Evolutionary conservation across 1,284 basidiomycete genomes (phyloP).

Genomic region (Papiliotrema terrestris): DNA sequence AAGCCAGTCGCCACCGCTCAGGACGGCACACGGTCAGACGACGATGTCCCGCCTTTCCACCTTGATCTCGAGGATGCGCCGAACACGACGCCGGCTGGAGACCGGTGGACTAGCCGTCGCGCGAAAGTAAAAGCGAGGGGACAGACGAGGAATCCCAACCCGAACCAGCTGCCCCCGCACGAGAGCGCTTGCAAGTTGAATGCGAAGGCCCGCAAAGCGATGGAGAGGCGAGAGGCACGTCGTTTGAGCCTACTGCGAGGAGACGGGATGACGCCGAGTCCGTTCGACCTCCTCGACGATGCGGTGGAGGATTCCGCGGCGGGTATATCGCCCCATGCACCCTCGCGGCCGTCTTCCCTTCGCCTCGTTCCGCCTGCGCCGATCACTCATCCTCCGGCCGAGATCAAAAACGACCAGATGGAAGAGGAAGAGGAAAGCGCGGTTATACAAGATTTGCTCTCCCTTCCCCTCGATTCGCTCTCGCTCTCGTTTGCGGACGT

Average conservation of each 20-base stretch:
- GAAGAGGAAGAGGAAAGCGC: conserved; percentile 17
- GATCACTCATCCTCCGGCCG: not conserved
- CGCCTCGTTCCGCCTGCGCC: conserved; percentile 25
- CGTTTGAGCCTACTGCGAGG: conserved; percentile 42
- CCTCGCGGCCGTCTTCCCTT: conserved; percentile 24
- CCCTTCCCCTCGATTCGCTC: conserved; percentile 42
- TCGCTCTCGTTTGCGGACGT: conserved; percentile 46
- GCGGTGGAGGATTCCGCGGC: not conserved
- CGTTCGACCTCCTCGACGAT: not conserved
- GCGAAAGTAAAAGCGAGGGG: no score
- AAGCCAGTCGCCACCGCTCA: no score
- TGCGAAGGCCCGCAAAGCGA: conserved; percentile 28
- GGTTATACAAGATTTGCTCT: conserved; percentile 28
- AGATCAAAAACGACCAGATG: not conserved
- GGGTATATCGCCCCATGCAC: conserved; percentile 15
- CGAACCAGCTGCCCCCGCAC: no score
- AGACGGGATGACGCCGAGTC: conserved; percentile 33
- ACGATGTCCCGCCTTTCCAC: conserved; percentile 24
- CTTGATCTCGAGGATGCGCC: conserved; percentile 24
- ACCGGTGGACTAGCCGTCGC: not conserved
- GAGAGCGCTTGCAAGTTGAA: no score
- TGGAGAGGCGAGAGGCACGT: conserved; percentile 28
- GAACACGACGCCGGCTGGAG: not conserved
- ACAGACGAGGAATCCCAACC: no score
- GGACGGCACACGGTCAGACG: conserved; percentile 5